phyloP scores from a whole-genome alignment of 2,329 filamentous ascomycete species.

The Xylariaceae sp. region DNA sequence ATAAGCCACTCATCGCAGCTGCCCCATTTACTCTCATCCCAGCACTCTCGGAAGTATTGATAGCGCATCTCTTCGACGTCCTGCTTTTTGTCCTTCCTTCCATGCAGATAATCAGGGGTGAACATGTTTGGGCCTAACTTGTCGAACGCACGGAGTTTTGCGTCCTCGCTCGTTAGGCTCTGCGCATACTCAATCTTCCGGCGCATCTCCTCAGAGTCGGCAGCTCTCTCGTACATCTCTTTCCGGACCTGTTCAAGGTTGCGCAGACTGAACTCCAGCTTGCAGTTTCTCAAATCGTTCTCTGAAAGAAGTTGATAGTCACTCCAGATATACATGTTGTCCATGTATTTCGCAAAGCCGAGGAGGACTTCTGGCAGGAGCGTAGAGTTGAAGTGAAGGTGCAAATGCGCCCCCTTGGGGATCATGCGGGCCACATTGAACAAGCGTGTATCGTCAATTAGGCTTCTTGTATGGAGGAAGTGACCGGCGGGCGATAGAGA shows the following conservation, averaged over 20 bases:
- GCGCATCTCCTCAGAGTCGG: conserved; percentile 1
- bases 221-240: conserved; percentile 39
- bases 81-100: conserved; percentile 10
- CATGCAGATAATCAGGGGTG: conserved; percentile 19
- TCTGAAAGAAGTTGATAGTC: conserved; percentile 43
- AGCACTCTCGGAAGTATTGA: conserved; percentile 25
- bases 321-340: conserved; percentile 66
- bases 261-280: conserved; percentile 54
- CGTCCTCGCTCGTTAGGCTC: neutral
- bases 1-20: conserved; percentile 48
- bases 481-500: conserved; percentile 43
- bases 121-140: conserved; percentile 24
- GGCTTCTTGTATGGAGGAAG: conserved; percentile 50
- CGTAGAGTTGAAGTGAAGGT: conserved; percentile 76
- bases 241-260: conserved; percentile 33
- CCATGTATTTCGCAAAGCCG: conserved; percentile 47
- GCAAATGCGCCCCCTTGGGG: conserved; percentile 68
- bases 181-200: conserved; percentile 2
- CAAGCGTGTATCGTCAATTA: conserved; percentile 52
- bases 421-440: conserved; percentile 52
- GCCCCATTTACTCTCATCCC: conserved; percentile 31
- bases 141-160: conserved; percentile 15
- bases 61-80: conserved; percentile 27
- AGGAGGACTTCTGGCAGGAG: conserved; percentile 57
- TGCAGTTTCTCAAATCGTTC: conserved; percentile 46